Evolutionary conservation across 1,139 yeast genomes (phyloP), one percentile per base, ranked within the genome.

Genomic region (Suhomyces wounanorum): DNA sequence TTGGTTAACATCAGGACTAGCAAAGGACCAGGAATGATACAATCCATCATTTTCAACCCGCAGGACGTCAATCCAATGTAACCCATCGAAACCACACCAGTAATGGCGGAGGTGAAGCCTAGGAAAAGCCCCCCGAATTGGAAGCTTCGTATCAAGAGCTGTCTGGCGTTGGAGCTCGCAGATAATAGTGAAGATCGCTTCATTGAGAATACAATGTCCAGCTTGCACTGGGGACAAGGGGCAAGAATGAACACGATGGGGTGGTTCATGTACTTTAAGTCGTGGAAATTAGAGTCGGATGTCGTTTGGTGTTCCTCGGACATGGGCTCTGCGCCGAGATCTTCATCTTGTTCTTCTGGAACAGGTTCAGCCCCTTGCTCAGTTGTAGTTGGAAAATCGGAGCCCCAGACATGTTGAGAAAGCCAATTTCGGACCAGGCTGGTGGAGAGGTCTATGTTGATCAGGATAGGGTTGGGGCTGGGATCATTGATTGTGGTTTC

Each of bases 171-270:
- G 2, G 66, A 48, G 36, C 62, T 59, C 13, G 66, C 43, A 1
- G 69, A 55, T 30, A 77, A 55, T 9, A 72, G 47, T 2, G 65
- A 52, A 26, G 77, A 72, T 38, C 68, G 53, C 49, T 62, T 64
- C 68, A 75, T 67, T 25, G 67, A 58, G 55, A 77, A 74, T 10
- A 67, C 59, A 36, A 77, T 72, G 39, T 69, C 67, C 41, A 66
- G 63, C 54, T 74, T 74, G 55, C 81, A 77, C 55, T 77, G 81
- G 1, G 81, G 81, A 55, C 81, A 77, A 3, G 70, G 63, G 3
- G 75, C 73, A 31, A 70, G 52, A 4, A 72, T 55, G 25, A 65
- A 59, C 16, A 66, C 63, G 7, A 57, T 40, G 25, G 58, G 47
- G 11, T 48, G 38, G 36, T 46, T 42, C 10, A 37, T 31, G 40